These are phyloP conservation scores for Colletotrichum tanaceti DNA, from an alignment of 2,329 filamentous ascomycete genomes.

Conservation along the genomic window DNA sequence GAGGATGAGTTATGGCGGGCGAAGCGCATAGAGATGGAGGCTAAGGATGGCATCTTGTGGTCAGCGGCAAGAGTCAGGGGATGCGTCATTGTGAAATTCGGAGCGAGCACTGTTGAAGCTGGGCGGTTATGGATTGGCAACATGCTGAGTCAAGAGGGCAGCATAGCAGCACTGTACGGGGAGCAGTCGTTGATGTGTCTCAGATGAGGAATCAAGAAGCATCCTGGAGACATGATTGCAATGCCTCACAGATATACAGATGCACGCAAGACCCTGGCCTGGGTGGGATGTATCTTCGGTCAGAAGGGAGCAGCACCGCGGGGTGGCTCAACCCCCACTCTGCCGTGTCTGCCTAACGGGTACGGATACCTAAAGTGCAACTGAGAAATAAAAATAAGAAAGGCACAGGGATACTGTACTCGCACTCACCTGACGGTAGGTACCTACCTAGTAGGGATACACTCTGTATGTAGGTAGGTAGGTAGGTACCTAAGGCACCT, in stretches of 20 bases:
- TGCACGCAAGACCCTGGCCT: not conserved
- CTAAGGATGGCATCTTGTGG: constrained; percentile 75
- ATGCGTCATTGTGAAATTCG: constrained; percentile 93
- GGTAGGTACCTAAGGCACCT: too few species aligned
- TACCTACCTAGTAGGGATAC: too few species aligned
- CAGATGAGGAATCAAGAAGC: constrained; percentile 8
- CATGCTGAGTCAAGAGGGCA: constrained; percentile 81
- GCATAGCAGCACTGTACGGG: constrained; percentile 77
- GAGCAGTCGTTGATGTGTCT: constrained; percentile 84
- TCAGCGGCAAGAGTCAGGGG: constrained; percentile 83
- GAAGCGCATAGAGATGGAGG: constrained; percentile 68
- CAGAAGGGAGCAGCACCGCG: not conserved
- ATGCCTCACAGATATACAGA: not conserved
- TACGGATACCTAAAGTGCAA: too few species aligned
- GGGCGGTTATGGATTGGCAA: constrained; percentile 82
- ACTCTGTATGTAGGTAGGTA: too few species aligned
- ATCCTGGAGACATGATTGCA: not conserved
- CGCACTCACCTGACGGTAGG: too few species aligned
- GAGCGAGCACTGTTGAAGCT: constrained; percentile 82
- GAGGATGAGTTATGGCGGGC: constrained; percentile 65
- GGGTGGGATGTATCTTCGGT: not conserved
- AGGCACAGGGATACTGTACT: not conserved
- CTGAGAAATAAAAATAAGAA: not conserved
- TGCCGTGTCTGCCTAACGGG: too few species aligned
- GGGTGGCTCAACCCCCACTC: constrained; percentile 28